A percentile compares a stretch with the other conserved stretches of the same genome.
These are phyloP conservation scores for Apiospora hydei DNA, from an alignment of 2,329 filamentous ascomycete genomes.

Conservation along the genomic window DNA sequence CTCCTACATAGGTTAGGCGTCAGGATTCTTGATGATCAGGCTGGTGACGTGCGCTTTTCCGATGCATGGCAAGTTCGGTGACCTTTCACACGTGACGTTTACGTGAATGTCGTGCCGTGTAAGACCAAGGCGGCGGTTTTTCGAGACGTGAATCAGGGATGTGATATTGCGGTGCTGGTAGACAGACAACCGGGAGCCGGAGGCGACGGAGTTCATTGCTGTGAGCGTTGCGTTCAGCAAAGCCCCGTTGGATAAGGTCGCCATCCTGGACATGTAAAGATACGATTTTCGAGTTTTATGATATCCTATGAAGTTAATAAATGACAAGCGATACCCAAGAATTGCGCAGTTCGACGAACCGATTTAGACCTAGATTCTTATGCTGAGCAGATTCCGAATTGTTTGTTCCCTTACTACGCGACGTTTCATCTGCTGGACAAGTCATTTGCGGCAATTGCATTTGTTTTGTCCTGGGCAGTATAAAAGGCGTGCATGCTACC, in stretches of 20 bases:
- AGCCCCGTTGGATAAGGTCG: background rate
- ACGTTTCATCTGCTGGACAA: too few relatives aligned
- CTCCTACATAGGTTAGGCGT: slow-evolving; percentile 21
- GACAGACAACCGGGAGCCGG: background rate
- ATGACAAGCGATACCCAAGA: slow-evolving; percentile 1
- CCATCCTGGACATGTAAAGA: background rate
- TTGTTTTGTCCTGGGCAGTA: too few relatives aligned
- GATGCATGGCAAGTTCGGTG: slow-evolving; percentile 18
- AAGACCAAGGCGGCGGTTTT: background rate
- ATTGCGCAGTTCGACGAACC: background rate
- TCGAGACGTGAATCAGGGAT: slow-evolving; percentile 12
- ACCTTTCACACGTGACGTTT: slow-evolving; percentile 3
- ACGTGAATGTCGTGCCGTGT: background rate
- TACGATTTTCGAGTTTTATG: background rate
- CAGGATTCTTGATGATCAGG: slow-evolving; percentile 15
- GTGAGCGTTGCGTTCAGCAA: background rate
- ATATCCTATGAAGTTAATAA: slow-evolving; percentile 15
- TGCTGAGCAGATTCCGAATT: background rate
- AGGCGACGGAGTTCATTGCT: background rate
- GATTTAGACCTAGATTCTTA: background rate
- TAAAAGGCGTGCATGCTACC: too few relatives aligned
- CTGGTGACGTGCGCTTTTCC: slow-evolving; percentile 17
- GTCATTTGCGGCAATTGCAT: too few relatives aligned
- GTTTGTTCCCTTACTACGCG: background rate
- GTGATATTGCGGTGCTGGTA: background rate